Evolutionary conservation across 345 rosid species (phyloP).

Genomic region (Dipteronia dyeriana): DNA sequence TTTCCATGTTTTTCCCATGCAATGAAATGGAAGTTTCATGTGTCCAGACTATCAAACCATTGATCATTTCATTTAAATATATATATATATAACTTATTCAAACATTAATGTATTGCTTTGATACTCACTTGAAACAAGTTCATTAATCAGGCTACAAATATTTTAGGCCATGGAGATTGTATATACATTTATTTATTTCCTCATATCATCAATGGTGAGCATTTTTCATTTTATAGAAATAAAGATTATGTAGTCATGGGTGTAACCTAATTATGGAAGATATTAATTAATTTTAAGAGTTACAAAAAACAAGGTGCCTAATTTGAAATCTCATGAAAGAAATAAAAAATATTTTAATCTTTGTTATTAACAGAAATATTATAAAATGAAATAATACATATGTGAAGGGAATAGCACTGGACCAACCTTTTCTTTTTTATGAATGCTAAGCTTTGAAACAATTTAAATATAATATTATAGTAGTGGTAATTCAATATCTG

Average conservation of each 20-base stretch:
- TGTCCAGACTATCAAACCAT: neutral
- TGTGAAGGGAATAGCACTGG: too few relatives aligned
- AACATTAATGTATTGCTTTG: too few relatives aligned
- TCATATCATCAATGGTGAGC: neutral
- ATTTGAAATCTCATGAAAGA: neutral
- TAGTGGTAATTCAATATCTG: too few relatives aligned
- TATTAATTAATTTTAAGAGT: too few relatives aligned
- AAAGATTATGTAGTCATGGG: too few relatives aligned
- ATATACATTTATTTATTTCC: conserved; percentile 1
- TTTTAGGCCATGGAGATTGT: neutral
- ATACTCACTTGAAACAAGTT: neutral
- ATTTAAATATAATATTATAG: conserved; percentile 1
- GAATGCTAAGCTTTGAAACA: neutral
- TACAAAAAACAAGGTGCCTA: neutral
- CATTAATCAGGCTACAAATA: neutral
- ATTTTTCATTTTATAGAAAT: too few relatives aligned
- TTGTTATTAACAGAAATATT: too few relatives aligned
- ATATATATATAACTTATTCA: too few relatives aligned
- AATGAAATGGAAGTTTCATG: neutral
- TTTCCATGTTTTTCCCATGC: conserved; percentile 28
- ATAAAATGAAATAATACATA: too few relatives aligned
- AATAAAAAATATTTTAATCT: too few relatives aligned
- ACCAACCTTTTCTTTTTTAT: too few relatives aligned
- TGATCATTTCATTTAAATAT: neutral
- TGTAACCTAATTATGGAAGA: too few relatives aligned